Conservation (phyloP, 257 asterid genomes). For the Lithospermum erythrorhizon region DNA sequence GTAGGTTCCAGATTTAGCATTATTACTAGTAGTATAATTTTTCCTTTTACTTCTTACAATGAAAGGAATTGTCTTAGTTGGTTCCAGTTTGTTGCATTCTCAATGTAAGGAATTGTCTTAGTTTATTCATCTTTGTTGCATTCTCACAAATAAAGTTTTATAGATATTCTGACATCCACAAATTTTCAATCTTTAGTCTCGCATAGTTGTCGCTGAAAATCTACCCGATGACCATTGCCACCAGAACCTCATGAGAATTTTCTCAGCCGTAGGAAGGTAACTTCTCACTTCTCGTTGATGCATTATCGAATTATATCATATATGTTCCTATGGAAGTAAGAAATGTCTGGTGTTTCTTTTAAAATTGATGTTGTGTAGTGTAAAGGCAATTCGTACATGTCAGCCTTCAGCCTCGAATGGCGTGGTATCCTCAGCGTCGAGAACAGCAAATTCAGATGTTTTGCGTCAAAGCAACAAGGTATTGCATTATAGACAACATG, state of each 20-base stretch:
- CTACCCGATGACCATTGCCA: constrained; percentile 89
- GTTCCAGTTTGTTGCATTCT: too few relatives aligned
- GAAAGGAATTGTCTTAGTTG: too few relatives aligned
- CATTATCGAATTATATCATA: background rate
- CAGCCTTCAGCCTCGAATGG: constrained; percentile 29
- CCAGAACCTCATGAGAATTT: constrained; percentile 80
- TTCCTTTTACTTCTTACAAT: background rate
- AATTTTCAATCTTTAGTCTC: constrained; percentile 34
- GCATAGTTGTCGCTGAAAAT: constrained; percentile 76
- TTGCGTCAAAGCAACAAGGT: constrained; percentile 64
- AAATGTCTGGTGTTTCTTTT: background rate
- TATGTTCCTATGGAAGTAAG: background rate
- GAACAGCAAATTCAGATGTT: constrained; percentile 53
- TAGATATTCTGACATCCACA: too few relatives aligned
- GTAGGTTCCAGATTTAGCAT: constrained; percentile 27
- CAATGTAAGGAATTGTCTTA: background rate
- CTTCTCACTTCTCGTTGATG: background rate
- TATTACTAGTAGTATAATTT: background rate
- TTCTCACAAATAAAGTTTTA: too few relatives aligned
- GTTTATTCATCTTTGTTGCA: too few relatives aligned
- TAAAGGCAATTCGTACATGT: constrained; percentile 81
- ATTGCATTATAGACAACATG: constrained; percentile 4
- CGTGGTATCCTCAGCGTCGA: constrained; percentile 38
- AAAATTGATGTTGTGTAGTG: constrained; percentile 27
- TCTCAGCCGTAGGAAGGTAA: constrained; percentile 83